Base-by-base conservation (phyloP, 2,329 filamentous ascomycete species). In the Diaporthe batatas region DNA sequence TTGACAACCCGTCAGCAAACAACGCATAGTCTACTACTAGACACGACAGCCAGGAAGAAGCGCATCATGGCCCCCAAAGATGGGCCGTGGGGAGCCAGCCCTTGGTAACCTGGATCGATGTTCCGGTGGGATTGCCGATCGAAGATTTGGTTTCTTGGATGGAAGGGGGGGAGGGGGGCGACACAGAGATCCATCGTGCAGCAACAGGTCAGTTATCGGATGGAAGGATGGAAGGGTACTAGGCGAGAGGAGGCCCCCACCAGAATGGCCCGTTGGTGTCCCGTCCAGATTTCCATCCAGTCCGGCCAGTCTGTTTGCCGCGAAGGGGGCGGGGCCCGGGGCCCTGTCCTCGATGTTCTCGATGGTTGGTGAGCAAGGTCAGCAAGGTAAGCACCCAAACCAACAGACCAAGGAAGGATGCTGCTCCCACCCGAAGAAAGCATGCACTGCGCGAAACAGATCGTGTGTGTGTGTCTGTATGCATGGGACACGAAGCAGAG, bases 161-260 rank as follows among this genome's bases (percentile, higher is more conserved):
- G 23, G 39, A 18, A 12, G 23, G 36, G 23, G 23, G 16, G 14
- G 58, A 7, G 16, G 36, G 1, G 42, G 25, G 44, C 3, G 11
- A 65, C 62, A 51, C 62, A 65, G 29, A 49, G 62, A 67, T 67
- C 62, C 62, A 67, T 67, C 47, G 44, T 53, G 62, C 62, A 53
- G 44, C 8, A 62, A 10, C 11, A 36, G 34, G 34, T 36, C 34
- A 51, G 18, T 59, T n/a, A 49, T n/a, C 29, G 21, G 34, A 11
- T 25, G 29, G 32, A 8, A n/a, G 16, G 14, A 3, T 12, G 4
- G 7, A 12, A 12, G 12, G 34, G 34, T 5, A 36, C 11, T 36
- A 36, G 34, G 36, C 36, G 36, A 39, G 36, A n/a, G 39, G 16
- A 49, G 21, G 47, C 62, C 62, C 62, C 44, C 62, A 65, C 44